Evolutionary conservation across 257 asterid genomes (phyloP).

Genomic region (Nicotiana tabacum): DNA sequence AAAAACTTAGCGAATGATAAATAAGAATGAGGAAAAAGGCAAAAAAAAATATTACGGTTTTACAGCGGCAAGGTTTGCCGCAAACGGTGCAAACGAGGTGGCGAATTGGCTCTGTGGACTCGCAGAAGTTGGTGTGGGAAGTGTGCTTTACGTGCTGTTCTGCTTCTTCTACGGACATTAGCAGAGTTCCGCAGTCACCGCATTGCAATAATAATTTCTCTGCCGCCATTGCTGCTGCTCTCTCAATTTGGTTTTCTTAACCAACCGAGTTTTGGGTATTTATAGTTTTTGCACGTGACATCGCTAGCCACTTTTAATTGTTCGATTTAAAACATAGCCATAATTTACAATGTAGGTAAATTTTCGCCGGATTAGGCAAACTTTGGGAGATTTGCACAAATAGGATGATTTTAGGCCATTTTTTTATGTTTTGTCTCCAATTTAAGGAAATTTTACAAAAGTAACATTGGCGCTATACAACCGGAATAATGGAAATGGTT

Average conservation of each 20-base stretch:
- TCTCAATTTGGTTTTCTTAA: too few relatives aligned
- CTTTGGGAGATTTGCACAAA: too few relatives aligned
- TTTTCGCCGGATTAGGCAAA: too few relatives aligned
- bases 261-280: too few relatives aligned
- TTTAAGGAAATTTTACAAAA: too few relatives aligned
- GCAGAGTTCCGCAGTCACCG: conserved; percentile 79
- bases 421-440: too few relatives aligned
- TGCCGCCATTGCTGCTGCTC: conserved; percentile 44
- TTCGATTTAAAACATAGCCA: not conserved
- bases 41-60: conserved; percentile 44
- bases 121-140: conserved; percentile 65
- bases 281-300: too few relatives aligned
- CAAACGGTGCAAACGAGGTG: conserved; percentile 69
- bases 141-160: conserved; percentile 85
- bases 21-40: not conserved
- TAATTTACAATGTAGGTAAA: not conserved
- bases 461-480: too few relatives aligned
- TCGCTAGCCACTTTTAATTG: not conserved
- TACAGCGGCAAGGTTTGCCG: conserved; percentile 79
- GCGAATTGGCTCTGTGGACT: conserved; percentile 76
- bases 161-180: conserved; percentile 82
- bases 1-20: not conserved
- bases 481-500: too few relatives aligned
- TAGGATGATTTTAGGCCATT: too few relatives aligned
- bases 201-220: conserved; percentile 57